Evolutionary conservation across 208 protist species (phyloP), one percentile per base, ranked within the genome.

Genomic region (Crithidia expoeki): DNA sequence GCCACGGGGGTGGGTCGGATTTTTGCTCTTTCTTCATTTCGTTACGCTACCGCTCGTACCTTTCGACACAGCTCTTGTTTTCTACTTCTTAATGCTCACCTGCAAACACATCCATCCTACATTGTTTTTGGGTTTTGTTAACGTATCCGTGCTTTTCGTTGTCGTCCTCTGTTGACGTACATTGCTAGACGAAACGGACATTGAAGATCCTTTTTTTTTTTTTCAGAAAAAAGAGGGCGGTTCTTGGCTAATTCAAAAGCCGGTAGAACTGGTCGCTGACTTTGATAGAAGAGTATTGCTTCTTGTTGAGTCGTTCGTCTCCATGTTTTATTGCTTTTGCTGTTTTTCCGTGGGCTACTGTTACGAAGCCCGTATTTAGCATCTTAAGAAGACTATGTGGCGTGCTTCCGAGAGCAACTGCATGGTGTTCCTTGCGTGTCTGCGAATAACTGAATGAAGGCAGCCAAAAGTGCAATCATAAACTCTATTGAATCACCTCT

Each of bases 111-210:
- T 19, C 51, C 23, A n/a, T 34, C 28, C 47, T 57, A 17, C 44
- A 40, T 3, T 71, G 28, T 57, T 55, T 28, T 30, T 60, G 44
- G 27, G 44, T 64, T 57, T 49, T 58, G n/a, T 38, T 28, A 49
- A 60, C 44, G 52, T 60, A 23, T 67, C 27, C 27, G 42, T 50
- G 34, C 23, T 59, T 53, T 47, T 53, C 17, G 10, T 68, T 67
- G 17, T 55, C 19, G 27, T 42, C 28, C 10, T 7, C 47, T 33
- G n/a, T 59, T 23, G 33, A 23, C 17, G 33, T 27, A 25, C 6
- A 7, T 59, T 44, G 23, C 28, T 28, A 52, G 21, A 23, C 21
- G 28, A 52, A 52, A 28, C n/a, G n/a, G n/a, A n/a, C n/a, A n/a
- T n/a, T n/a, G n/a, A n/a, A n/a, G n/a, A n/a, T n/a, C n/a, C n/a